Evolutionary conservation across 2,329 filamentous ascomycete species (phyloP), one percentile per base, ranked within the genome.

Genomic region (Xylaria sp.): DNA sequence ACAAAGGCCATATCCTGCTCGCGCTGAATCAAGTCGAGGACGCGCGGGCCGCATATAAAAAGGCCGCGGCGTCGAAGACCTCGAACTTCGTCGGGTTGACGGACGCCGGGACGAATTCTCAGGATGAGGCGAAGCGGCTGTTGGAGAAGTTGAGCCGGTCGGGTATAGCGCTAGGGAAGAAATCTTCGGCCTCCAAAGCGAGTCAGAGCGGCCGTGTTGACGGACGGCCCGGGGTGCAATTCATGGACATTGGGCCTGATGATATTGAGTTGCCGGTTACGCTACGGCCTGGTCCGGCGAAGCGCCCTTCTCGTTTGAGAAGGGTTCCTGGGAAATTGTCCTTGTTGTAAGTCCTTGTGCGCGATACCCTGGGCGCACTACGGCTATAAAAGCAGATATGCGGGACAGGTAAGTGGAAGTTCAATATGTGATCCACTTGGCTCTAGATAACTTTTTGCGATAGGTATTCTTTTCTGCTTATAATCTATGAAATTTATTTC

Each of bases 1-100:
- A 72, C 28, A 66, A 70, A 10, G 75, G 75, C 1, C 71, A 75
- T 10, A 60, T 70, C 10, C 52, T 75, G 4, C 20, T 66, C 5
- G 72, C 55, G 12, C 62, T 75, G 28, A 46, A 63, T 3, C 39
- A 43, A 23, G 59, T 70, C 18, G 1, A n/a, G 2, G 72, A 71
- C 10, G 75, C 75, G 0, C 62, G 62, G 9, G 43, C 64, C 1
- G 71, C 70, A 8, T 77, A 73, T 36, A 46, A 20, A 12, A 46
- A 48, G 18, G 74, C 75, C 0, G 65, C 71, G 0, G 61, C 18
- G 4, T 25, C 46, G 15, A 25, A 59, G 0, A 9, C 62, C 0
- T 25, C 28, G 1, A 56, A 23, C 10, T 3, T 10, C 18, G 7
- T 8, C 6, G 43, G 48, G 7, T 31, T 60, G 2, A 33, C 51